Base-by-base conservation (phyloP, 2,329 filamentous ascomycete species). In the Emericellopsis cladophorae region DNA sequence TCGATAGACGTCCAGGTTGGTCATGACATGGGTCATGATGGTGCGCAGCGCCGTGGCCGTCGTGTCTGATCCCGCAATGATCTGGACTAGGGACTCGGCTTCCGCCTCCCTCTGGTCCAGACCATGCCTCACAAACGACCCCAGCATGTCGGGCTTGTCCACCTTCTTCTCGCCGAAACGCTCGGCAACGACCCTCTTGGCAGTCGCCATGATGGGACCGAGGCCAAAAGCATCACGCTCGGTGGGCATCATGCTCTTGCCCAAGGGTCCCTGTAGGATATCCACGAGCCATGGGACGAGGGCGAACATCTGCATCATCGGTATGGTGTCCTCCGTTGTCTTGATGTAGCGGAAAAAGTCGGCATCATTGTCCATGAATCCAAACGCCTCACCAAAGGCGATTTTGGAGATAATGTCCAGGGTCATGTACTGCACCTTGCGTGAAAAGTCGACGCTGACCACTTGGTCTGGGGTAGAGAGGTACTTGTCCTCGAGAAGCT, bases 41-140 rank as follows among this genome's bases (percentile, higher is more conserved):
- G 67, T 61, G 3, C 73, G 67, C 2, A 78, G 58, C 1, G 66
- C 64, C 0, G 67, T 69, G 0, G 74, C 74, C 0, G 74, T 76
- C 0, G 74, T 76, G 55, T 79, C 74, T 16, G 74, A 76, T 22
- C 75, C 75, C 14, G 74, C 73, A 50, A 76, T 72, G 46, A 59
- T 56, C 42, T 61, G 54, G 36, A 57, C 50, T 10, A 61, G 50
- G 1, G 58, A 48, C 44, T 62, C 63, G 44, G 71, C 66, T 31
- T 67, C 57, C 39, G 56, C 56, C 38, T 60, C 53, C 16, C 50
- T 46, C 36, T 50, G 54, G 12, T 47, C 52, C 18, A 63, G 46
- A n/a, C 60, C 61, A 38, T 62, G 56, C 3, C 50, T 47, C 23
- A 61, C 48, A 40, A 62, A 61, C 2, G 57, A 60, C 21, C 58